phyloP scores from a whole-genome alignment of 208 protist species.

The Leishmania arabica region DNA sequence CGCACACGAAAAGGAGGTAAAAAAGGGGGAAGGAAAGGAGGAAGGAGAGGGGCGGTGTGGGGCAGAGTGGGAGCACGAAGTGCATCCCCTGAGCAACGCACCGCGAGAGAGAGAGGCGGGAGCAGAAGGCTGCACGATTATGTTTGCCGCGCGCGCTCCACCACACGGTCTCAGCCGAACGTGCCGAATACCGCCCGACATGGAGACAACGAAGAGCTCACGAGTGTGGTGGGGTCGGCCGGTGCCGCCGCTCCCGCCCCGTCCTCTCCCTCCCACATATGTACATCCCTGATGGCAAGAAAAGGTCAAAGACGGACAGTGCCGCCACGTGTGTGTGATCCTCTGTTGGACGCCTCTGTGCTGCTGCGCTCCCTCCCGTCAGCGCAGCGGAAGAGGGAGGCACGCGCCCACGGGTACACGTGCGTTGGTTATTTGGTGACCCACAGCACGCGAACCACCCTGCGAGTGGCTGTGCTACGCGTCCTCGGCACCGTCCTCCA shows the following conservation, averaged over 20 bases:
- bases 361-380: background rate
- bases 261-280: background rate
- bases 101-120: background rate
- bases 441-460: background rate
- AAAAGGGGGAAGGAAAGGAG: background rate
- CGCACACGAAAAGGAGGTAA: background rate
- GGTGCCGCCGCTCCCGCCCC: background rate
- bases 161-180: background rate
- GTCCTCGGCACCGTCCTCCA: conserved; percentile 29
- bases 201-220: background rate
- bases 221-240: background rate
- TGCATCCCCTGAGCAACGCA: background rate
- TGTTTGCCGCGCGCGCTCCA: background rate
- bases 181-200: background rate
- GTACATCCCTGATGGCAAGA: background rate
- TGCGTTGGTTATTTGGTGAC: background rate
- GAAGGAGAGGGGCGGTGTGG: background rate
- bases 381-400: background rate
- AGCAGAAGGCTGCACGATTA: no score
- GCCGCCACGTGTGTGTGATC: background rate
- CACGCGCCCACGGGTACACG: background rate
- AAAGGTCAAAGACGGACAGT: background rate
- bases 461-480: background rate
- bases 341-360: background rate
- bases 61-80: background rate